A percentile compares a stretch with the other conserved stretches of the same genome.
phyloP scores from a whole-genome alignment of 805 yeast genomes.

The Diddensiella caesifluorescens region DNA sequence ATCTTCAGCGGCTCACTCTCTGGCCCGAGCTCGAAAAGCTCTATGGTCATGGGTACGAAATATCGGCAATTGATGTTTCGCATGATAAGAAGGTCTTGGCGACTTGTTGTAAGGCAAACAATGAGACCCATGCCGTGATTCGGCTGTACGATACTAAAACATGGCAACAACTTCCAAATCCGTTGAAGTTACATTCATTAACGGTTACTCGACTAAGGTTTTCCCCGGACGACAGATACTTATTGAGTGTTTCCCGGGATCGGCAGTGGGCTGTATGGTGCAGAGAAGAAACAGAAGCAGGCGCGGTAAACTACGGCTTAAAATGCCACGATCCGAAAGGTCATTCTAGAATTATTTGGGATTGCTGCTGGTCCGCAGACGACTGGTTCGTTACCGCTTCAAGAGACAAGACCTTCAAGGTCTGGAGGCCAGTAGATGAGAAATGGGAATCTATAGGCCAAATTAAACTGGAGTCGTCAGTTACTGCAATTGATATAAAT shows the following conservation, averaged over 20 bases:
- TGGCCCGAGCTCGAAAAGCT: constrained; percentile 95
- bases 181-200: constrained; percentile 64
- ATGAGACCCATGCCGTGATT: constrained; percentile 76
- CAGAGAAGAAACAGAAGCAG: constrained; percentile 30
- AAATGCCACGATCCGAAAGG: constrained; percentile 54
- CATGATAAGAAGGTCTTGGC: constrained; percentile 63
- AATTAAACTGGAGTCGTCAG: constrained; percentile 48
- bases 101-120: constrained; percentile 87
- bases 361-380: constrained; percentile 78
- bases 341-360: constrained; percentile 93
- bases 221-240: constrained; percentile 57
- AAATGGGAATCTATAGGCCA: constrained; percentile 35
- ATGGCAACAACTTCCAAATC: constrained; percentile 58
- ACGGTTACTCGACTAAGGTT: constrained; percentile 82
- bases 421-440: constrained; percentile 50
- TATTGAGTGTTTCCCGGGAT: constrained; percentile 83
- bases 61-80: constrained; percentile 69
- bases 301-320: constrained; percentile 38
- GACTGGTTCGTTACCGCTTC: constrained; percentile 68
- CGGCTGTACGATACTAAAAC: constrained; percentile 60
- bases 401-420: constrained; percentile 73
- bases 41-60: constrained; percentile 97
- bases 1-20: constrained; percentile 81
- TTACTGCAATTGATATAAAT: constrained; percentile 57
- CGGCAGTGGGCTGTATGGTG: constrained; percentile 78